Evolutionary conservation across 495 filamentous ascomycete genomes (phyloP).

Genomic region (Rhypophila decipiens): DNA sequence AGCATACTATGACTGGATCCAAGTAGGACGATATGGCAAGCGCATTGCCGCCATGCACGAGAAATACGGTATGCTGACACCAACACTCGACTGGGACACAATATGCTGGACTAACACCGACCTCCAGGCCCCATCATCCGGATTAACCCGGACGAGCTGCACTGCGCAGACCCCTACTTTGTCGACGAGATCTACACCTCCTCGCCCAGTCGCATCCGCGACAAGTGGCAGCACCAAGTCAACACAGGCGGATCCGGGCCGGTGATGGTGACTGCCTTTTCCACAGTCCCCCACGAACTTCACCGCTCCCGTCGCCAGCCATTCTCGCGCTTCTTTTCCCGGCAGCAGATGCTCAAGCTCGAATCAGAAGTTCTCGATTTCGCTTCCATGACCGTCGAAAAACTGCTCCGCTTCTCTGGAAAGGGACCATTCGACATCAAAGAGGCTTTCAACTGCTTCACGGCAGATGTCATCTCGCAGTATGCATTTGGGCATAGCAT

Average conservation of each 20-base stretch:
- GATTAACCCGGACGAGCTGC: slow-evolving; percentile 31
- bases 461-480: slow-evolving; percentile 22
- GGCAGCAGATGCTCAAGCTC: slow-evolving; percentile 22
- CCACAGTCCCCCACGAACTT: slow-evolving; percentile 40
- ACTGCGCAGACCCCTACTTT: slow-evolving; percentile 23
- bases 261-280: slow-evolving; percentile 30
- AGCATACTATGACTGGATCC: slow-evolving; percentile 45
- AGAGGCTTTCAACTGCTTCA: slow-evolving; percentile 24
- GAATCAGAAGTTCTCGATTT: slow-evolving; percentile 26
- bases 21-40: slow-evolving; percentile 38
- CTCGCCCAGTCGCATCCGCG: slow-evolving; percentile 16
- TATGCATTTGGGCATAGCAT: slow-evolving; percentile 25
- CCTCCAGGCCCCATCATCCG: slow-evolving; percentile 29
- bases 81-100: too few relatives aligned
- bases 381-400: slow-evolving; percentile 9
- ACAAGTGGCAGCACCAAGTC: slow-evolving; percentile 23
- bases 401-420: slow-evolving; percentile 2
- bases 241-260: slow-evolving; percentile 13
- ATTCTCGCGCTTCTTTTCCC: slow-evolving; percentile 41
- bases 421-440: slow-evolving; percentile 15
- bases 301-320: slow-evolving; percentile 34
- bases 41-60: slow-evolving; percentile 45
- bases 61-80: slow-evolving; percentile 29
- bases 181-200: slow-evolving; percentile 30
- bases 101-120: not conserved